Conservation (phyloP, 306 rosid species). For the Cucumis melo region DNA sequence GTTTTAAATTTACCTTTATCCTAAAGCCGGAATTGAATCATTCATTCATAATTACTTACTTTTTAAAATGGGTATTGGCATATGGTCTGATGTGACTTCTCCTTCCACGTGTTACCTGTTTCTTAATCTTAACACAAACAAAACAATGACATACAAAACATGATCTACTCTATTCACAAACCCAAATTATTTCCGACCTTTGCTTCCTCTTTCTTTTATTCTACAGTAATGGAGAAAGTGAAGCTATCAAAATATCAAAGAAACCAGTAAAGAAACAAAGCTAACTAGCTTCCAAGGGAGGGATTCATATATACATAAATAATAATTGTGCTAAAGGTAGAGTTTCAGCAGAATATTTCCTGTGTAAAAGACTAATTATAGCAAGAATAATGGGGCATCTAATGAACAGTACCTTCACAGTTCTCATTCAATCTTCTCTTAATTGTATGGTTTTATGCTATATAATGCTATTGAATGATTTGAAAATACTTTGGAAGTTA, state of each 20-base stretch:
- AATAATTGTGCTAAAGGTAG: too few species aligned
- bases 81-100: slow-evolving; percentile 38
- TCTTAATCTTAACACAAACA: not conserved
- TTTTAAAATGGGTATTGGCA: slow-evolving; percentile 24
- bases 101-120: slow-evolving; percentile 34
- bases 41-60: slow-evolving; percentile 74
- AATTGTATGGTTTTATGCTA: not conserved
- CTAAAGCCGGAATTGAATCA: slow-evolving; percentile 53
- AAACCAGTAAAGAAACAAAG: not conserved
- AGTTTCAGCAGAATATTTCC: too few species aligned
- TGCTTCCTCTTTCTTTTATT: not conserved
- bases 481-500: not conserved
- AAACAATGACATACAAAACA: not conserved
- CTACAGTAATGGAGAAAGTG: not conserved
- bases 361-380: not conserved
- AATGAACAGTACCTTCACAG: not conserved
- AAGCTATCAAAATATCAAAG: not conserved
- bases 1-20: slow-evolving; percentile 42
- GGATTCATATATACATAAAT: too few species aligned
- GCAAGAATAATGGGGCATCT: not conserved
- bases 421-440: not conserved
- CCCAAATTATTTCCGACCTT: not conserved
- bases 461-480: not conserved
- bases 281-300: too few species aligned
- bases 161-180: not conserved